These are phyloP conservation scores for Sequoiadendron giganteum DNA, from an alignment of 75 land plant genomes.

Conservation along the genomic window DNA sequence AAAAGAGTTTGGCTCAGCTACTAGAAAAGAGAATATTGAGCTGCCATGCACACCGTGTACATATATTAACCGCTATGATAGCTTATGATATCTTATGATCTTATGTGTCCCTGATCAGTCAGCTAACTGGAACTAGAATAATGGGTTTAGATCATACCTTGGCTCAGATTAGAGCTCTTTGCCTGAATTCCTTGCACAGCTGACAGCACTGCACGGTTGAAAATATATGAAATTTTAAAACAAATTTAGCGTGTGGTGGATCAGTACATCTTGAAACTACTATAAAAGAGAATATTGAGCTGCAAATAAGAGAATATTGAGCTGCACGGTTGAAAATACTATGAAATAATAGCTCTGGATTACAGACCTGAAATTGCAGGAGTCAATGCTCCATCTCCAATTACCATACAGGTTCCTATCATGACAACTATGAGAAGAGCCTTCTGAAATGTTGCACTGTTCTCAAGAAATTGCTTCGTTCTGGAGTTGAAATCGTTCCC, in stretches of 20 bases:
- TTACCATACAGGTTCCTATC: conserved; percentile 68
- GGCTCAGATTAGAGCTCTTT: conserved; percentile 24
- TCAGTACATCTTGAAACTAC: neutral
- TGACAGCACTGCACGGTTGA: conserved; percentile 23
- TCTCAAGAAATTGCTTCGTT: conserved; percentile 25
- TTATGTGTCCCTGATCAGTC: neutral
- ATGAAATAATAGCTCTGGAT: neutral
- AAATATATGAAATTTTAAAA: neutral
- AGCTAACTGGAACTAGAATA: neutral
- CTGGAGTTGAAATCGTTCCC: conserved; percentile 12
- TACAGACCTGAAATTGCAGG: conserved; percentile 68
- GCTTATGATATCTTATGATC: neutral
- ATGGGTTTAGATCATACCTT: conserved; percentile 23
- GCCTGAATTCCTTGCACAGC: conserved; percentile 49
- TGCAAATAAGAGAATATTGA: no score
- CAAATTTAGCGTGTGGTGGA: neutral
- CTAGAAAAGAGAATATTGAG: neutral
- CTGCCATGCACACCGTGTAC: neutral
- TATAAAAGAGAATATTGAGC: neutral
- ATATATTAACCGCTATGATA: neutral
- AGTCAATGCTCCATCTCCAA: conserved; percentile 70
- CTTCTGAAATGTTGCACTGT: conserved; percentile 23
- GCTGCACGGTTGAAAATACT: no score
- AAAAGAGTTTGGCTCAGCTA: neutral
- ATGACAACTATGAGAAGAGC: conserved; percentile 34